Base-by-base conservation (phyloP, 805 yeast species). In the Candida montana region DNA sequence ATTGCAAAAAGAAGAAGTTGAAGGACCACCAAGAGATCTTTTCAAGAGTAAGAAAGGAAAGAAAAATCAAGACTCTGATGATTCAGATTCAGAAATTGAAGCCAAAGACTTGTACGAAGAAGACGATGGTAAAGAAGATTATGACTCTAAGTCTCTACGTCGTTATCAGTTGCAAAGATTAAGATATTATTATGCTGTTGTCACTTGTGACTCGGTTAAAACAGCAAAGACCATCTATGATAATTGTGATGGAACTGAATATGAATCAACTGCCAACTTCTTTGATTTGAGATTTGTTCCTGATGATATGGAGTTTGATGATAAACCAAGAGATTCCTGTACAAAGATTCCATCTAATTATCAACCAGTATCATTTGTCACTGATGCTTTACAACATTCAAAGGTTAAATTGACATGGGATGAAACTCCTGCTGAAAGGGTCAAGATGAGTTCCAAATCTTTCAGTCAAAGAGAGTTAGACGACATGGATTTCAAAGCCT, bases 401-500 rank as follows among this genome's bases (percentile, higher is more conserved):
- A 93, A 90, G 56, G 99, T 93, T 37, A 90, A 87, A 61, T 71
- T 93, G 51, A 90, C 98, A 0, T 93, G 99, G 99, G 99, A 93
- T 63, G 98, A 91, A 65, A 95, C 98, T 0, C 98, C 99, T 7
- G 82, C 80, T 44, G 97, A 89, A 55, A 77, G 99, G 56, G 62
- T 78, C 15, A 78, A 83, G 44, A 61, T 90, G 40, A 75, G 96
- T 1, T 74, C 83, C 13, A 81, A 83, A 51, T 87, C 89, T 7
- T 91, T 93, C 61, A 79, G 88, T 37, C 93, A 85, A 59, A 81
- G 84, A 58, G 98, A 93, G 59, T 71, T 88, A 36, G 93, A 83
- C 53, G 91, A 83, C 39, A 83, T 82, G 89, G 97, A 90, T 61
- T 83, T 90, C 66, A 78, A 85, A 54, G 96, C 98, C 1, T 93